Evolutionary conservation across 2,329 filamentous ascomycete genomes (phyloP).

Genomic region (Curvularia spicifera): DNA sequence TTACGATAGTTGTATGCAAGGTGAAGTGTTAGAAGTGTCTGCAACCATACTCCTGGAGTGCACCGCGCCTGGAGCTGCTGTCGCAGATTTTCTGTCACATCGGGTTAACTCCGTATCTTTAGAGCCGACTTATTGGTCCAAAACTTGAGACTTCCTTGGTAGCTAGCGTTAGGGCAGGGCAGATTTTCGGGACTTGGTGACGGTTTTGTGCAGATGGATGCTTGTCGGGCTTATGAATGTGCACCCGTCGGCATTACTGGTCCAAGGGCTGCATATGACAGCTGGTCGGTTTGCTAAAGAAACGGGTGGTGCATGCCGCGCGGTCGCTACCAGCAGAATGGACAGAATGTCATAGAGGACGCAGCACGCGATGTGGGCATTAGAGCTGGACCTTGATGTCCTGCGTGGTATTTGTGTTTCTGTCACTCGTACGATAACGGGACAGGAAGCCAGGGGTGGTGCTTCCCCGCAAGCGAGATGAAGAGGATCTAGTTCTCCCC

Average conservation of each 20-base stretch:
- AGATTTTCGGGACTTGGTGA: background rate
- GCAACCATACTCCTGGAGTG: background rate
- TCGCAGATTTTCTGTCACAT: background rate
- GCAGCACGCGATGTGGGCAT: constrained; percentile 13
- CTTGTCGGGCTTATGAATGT: background rate
- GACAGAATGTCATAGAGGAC: constrained; percentile 7
- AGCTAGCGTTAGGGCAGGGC: background rate
- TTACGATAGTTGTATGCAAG: constrained; percentile 3
- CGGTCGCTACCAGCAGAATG: constrained; percentile 11
- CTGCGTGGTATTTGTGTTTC: constrained; percentile 11
- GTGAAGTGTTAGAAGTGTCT: background rate
- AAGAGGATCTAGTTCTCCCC: constrained; percentile 12
- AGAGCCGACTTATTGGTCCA: background rate
- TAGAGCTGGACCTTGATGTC: constrained; percentile 8
- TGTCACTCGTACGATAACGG: constrained; percentile 10
- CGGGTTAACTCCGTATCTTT: background rate
- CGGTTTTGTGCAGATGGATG: background rate
- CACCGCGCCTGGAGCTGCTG: background rate
- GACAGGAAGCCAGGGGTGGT: constrained; percentile 13
- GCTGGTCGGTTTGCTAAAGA: constrained; percentile 1
- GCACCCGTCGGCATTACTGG: constrained; percentile 1
- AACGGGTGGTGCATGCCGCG: constrained; percentile 8
- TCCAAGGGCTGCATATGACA: background rate
- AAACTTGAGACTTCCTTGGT: background rate
- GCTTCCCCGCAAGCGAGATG: constrained; percentile 20